Evolutionary conservation across 345 rosid species (phyloP).

Genomic region (Lepidium africanum): DNA sequence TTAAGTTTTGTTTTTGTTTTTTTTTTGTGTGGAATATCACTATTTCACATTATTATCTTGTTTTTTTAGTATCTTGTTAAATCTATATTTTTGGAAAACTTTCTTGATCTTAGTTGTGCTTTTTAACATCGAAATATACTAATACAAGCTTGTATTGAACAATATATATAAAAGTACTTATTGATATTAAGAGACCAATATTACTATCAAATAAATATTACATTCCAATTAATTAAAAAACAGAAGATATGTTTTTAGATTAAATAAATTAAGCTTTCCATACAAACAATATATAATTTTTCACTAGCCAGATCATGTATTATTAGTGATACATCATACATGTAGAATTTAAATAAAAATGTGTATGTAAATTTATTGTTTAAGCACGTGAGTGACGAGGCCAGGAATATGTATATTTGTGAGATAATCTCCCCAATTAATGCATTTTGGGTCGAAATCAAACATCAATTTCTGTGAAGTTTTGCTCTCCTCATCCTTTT

Average conservation of each 20-base stretch:
- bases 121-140: too few species aligned
- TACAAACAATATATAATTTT: background rate
- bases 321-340: conserved; percentile 8
- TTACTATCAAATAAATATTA: background rate
- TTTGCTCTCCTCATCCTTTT: conserved; percentile 27
- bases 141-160: too few species aligned
- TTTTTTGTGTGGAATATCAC: too few species aligned
- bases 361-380: conserved; percentile 18
- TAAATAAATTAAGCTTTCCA: background rate
- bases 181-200: background rate
- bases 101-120: too few species aligned
- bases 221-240: background rate
- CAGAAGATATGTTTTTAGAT: background rate
- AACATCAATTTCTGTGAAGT: conserved; percentile 32
- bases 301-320: background rate
- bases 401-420: conserved; percentile 57
- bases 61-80: too few species aligned
- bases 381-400: conserved; percentile 40
- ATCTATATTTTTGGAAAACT: too few species aligned
- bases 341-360: background rate
- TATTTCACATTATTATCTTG: too few species aligned
- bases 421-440: conserved; percentile 65
- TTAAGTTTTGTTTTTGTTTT: too few species aligned
- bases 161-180: too few species aligned
- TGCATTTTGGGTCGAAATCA: conserved; percentile 50